Conservation (phyloP, 2,329 filamentous ascomycete species). For the Cephalotrichum gorgonifer region DNA sequence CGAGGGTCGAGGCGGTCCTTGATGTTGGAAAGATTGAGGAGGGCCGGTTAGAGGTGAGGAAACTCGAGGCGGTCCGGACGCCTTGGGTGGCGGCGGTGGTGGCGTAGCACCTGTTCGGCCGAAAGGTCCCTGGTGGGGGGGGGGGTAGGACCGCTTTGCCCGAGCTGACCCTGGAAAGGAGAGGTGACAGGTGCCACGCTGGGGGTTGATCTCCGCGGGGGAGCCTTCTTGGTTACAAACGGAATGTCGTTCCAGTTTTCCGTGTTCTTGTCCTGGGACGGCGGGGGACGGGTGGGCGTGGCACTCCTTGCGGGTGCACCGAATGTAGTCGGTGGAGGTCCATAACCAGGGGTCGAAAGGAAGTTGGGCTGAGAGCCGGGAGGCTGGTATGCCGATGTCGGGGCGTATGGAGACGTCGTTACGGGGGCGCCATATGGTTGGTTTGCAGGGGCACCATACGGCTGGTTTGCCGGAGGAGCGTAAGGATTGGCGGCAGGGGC, state of each 20-base stretch:
- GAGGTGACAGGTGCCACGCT: constrained; percentile 58
- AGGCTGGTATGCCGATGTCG: constrained; percentile 7
- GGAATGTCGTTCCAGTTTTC: constrained; percentile 94
- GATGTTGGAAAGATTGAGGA: constrained; percentile 36
- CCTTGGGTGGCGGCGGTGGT: constrained; percentile 77
- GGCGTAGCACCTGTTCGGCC: constrained; percentile 54
- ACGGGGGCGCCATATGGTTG: constrained; percentile 9
- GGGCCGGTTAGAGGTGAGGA: constrained; percentile 59
- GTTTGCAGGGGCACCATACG: constrained; percentile 21
- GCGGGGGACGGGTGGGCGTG: constrained; percentile 58
- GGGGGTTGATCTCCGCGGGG: constrained; percentile 65
- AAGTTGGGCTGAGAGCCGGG: constrained; percentile 4
- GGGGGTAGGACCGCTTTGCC: constrained; percentile 42
- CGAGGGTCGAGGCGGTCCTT: constrained; percentile 7
- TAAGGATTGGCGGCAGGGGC: constrained; percentile 21
- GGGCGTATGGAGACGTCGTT: constrained; percentile 5
- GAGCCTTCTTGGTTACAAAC: constrained; percentile 61
- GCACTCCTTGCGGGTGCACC: constrained; percentile 43
- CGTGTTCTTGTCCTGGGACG: constrained; percentile 60
- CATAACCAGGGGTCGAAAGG: constrained; percentile 15
- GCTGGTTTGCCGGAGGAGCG: constrained; percentile 16
- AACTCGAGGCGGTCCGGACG: constrained; percentile 56
- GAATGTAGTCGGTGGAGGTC: constrained; percentile 17
- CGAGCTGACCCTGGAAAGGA: constrained; percentile 61
- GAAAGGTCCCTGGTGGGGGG: constrained; percentile 49